Conservation (phyloP, 2,329 filamentous ascomycete genomes). For the Neopestalotiopsis rosae region DNA sequence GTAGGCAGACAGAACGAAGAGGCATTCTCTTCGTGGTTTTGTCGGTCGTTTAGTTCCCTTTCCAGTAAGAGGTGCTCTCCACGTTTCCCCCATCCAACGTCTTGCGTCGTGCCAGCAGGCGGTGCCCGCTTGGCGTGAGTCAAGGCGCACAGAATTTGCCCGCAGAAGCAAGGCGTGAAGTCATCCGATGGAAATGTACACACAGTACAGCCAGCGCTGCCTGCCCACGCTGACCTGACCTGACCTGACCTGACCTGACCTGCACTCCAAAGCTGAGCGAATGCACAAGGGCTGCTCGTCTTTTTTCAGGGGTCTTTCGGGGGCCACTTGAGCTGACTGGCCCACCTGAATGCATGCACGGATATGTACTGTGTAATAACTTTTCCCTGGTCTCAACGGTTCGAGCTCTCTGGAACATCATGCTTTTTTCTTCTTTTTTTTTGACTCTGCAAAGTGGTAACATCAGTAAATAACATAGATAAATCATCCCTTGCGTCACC, state of each 20-base stretch:
- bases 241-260: neutral
- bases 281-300: neutral
- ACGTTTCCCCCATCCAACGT: slow-evolving; percentile 2
- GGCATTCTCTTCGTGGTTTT: neutral
- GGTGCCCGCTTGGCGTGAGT: neutral
- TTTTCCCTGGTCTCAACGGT: neutral
- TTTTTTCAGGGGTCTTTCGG: neutral
- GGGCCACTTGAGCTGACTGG: neutral
- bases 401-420: neutral
- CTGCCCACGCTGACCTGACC: neutral
- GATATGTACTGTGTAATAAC: neutral
- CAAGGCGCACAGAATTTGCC: neutral
- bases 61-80: neutral
- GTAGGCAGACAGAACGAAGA: neutral
- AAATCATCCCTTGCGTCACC: no score
- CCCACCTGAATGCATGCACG: neutral
- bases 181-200: neutral
- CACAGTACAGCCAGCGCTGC: neutral
- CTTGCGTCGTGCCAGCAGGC: neutral
- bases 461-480: neutral
- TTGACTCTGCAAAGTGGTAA: neutral
- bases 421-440: no score
- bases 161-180: slow-evolving; percentile 1
- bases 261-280: neutral
- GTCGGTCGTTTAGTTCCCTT: neutral